These are phyloP conservation scores for Aureobasidium sp. DNA, from an alignment of 2,329 filamentous ascomycete species.

Conservation along the genomic window DNA sequence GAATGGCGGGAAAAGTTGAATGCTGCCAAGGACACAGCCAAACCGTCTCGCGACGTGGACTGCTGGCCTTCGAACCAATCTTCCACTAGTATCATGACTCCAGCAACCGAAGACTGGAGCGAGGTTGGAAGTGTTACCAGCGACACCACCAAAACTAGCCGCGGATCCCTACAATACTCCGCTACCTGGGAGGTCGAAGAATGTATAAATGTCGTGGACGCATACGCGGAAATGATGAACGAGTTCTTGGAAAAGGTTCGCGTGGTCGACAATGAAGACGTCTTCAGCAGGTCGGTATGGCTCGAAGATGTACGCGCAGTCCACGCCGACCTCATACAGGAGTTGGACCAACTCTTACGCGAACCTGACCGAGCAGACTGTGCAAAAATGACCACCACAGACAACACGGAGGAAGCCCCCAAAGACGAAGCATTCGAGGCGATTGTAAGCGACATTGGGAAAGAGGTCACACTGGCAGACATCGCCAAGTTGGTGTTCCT, in stretches of 20 bases:
- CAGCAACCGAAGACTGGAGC: not conserved
- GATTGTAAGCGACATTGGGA: not conserved
- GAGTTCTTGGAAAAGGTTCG: too few species aligned
- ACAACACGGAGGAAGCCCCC: too few species aligned
- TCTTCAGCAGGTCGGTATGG: too few species aligned
- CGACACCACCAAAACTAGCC: not conserved
- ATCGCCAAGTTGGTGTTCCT: not conserved
- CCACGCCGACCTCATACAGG: too few species aligned
- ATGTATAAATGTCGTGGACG: too few species aligned
- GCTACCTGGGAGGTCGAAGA: not conserved
- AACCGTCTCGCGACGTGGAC: too few species aligned
- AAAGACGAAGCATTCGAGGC: not conserved
- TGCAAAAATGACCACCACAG: not conserved
- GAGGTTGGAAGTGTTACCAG: not conserved
- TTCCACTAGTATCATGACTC: not conserved
- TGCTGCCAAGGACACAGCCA: not conserved
- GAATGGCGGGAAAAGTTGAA: not conserved
- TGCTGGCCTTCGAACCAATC: not conserved
- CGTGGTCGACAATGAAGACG: too few species aligned
- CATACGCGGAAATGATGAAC: not conserved
- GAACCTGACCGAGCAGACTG: too few species aligned
- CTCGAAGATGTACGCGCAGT: too few species aligned
- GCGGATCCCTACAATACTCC: not conserved
- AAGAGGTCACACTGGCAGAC: not conserved
- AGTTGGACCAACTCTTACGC: too few species aligned